Evolutionary conservation across 2,329 filamentous ascomycete species (phyloP).

Genomic region (Scedosporium aurantiacum): DNA sequence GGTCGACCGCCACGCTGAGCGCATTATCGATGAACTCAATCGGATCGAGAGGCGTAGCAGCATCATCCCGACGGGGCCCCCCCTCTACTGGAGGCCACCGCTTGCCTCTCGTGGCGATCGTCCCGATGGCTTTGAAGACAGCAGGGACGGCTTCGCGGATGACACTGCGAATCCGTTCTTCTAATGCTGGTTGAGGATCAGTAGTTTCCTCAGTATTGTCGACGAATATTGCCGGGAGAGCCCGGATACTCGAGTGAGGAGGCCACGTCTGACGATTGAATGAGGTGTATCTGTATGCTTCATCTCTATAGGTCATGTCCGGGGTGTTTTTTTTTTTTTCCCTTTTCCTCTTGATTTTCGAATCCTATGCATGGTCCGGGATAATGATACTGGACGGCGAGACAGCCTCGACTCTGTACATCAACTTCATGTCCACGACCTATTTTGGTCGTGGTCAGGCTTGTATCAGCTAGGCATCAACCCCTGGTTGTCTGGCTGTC

Average conservation of each 20-base stretch:
- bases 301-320: not conserved
- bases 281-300: not conserved
- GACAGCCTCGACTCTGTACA: not conserved
- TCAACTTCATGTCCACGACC: not conserved
- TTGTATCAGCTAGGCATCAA: not conserved
- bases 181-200: too few species aligned
- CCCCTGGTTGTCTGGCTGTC: not conserved
- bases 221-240: too few species aligned
- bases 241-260: too few species aligned
- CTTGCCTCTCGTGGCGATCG: not conserved
- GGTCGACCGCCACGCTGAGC: not conserved
- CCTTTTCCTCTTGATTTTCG: not conserved
- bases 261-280: not conserved
- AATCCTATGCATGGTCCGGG: not conserved
- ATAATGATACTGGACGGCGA: not conserved
- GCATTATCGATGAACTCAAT: not conserved
- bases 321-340: too few species aligned
- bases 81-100: not conserved
- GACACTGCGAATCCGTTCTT: not conserved
- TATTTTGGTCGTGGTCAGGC: not conserved
- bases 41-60: not conserved
- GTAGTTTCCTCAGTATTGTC: too few species aligned
- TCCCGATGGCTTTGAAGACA: not conserved
- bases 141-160: not conserved
- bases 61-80: not conserved